Evolutionary conservation across 805 yeast genomes (phyloP), one percentile per base, ranked within the genome.

Genomic region (Yamadazyma endophytica): DNA sequence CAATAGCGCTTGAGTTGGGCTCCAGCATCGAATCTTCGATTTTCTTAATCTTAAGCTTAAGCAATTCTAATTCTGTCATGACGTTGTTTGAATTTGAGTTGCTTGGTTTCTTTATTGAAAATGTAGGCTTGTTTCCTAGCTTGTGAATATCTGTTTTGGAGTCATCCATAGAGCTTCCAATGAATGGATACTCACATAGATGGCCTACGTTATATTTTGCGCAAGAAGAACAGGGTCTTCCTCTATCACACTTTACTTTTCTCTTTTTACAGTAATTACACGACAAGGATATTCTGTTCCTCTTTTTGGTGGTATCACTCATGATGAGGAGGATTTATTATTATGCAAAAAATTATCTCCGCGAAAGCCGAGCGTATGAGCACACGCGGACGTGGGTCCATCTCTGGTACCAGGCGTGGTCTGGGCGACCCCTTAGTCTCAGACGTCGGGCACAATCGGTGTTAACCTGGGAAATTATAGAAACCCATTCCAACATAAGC

Each of bases 191-290:
- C 21, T 55, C 57, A 37, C 72, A 65, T 21, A 58, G 34, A 34
- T 64, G 65, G 8, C 56, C 52, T 15, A 62, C 70, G 14, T 61
- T 57, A 39, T 64, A 60, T 34, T 52, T 54, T 12, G 59, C 54
- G 42, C 72, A 65, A 5, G 68, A 67, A 4, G 61, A 50, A 40
- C 72, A 65, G 2, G 72, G 72, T 28, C 50, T 45, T 11, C 42
- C 59, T 32, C 63, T 60, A 40, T 65, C 70, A 46, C 71, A 65
- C 36, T 58, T 61, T 39, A 65, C 70, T 43, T 65, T 65, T 6
- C 72, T 38, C 29, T 52, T 56, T 37, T 63, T 61, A 43, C 72
- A 65, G 30, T 57, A 56, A 25, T 58, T 47, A 36, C 72, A 65
- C 13, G 68, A 52, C n/a, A 64, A 45, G 5, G 72, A 69, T 4